Base-by-base conservation (phyloP, 1,284 basidiomycete species). In the Fomitopsis betulina region DNA sequence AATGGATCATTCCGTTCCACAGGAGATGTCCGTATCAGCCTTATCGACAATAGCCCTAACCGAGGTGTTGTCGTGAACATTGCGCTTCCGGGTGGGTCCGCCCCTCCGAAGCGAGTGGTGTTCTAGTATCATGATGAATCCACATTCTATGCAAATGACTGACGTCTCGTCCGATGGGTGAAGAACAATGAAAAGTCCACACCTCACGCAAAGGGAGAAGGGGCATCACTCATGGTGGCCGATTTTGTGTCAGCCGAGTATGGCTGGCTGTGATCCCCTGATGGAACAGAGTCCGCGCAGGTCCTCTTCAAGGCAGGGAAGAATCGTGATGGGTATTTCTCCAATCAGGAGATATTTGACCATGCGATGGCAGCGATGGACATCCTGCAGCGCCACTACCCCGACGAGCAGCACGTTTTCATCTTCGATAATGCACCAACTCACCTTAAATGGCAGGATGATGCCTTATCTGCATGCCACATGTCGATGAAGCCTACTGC, bases 211-310 rank as follows among this genome's bases (percentile, higher is more conserved):
- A 67, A 67, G 21, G 66, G 66, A 1, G 64, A 67, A 47, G 64
- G 64, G 0, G 42, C 38, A 1, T 65, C 63, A 0, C 33, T 67
- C 13, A 82, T 80, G 77, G 70, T 76, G 7, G 70, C 74, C 0
- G 71, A 79, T 54, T 79, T 76, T 56, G 62, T 80, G 10, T 79
- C 76, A 0, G 66, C 73, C 3, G 73, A 78, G 43, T 75, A 71
- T 63, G 73, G 76, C 1, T 79, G 68, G 66, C 67, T 78, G 1
- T 38, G 21, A 13, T 67, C 68, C 17, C 63, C 58, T 10, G 67
- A 72, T 65, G 59, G 64, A 15, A 58, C 35, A 8, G 58, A 63
- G 49, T 53, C 35, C 23, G 68, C 66, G 2, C 60, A 64, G 1
- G 53, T 67, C 10, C 25, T 69, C 8, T 65, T 72, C 43, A 39